Evolutionary conservation across 1,139 yeast genomes (phyloP).

Genomic region (Magnusiomyces ingens): DNA sequence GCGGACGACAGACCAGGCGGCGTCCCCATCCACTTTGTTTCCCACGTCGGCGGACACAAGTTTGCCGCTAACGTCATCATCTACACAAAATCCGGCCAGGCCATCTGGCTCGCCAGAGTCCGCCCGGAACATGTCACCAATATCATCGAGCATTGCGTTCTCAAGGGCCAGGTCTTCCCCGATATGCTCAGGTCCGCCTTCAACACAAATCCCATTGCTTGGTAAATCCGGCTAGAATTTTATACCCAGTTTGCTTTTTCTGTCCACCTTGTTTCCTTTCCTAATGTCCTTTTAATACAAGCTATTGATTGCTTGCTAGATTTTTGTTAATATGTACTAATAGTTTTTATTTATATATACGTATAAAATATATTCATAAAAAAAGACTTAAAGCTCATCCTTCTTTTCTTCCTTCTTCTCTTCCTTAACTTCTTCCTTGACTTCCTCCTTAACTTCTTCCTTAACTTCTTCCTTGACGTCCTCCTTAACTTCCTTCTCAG

Average conservation of each 20-base stretch:
- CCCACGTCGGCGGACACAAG: constrained; percentile 95
- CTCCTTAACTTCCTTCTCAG: not conserved
- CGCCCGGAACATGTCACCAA: constrained; percentile 68
- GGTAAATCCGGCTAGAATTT: no score
- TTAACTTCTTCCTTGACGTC: no score
- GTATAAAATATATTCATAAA: no score
- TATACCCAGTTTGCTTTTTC: no score
- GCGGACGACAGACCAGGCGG: constrained; percentile 68
- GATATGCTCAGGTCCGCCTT: constrained; percentile 55
- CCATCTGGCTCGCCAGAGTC: constrained; percentile 84
- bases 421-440: no score
- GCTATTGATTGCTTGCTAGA: no score
- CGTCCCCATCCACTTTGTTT: constrained; percentile 58
- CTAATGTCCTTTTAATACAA: no score
- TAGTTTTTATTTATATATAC: no score
- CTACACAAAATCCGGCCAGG: constrained; percentile 64
- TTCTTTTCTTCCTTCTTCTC: not conserved
- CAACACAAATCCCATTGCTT: constrained; percentile 42
- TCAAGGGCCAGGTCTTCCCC: constrained; percentile 67
- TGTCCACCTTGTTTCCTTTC: no score
- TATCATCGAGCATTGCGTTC: constrained; percentile 66
- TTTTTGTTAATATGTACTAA: no score
- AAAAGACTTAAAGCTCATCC: no score
- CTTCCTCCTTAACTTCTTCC: no score
- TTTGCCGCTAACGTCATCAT: constrained; percentile 83